A percentile compares a stretch with the other conserved stretches of the same genome.
Evolutionary conservation across 768 basidiomycete genomes (phyloP).

Genomic region (Pleurotus sapidus): DNA sequence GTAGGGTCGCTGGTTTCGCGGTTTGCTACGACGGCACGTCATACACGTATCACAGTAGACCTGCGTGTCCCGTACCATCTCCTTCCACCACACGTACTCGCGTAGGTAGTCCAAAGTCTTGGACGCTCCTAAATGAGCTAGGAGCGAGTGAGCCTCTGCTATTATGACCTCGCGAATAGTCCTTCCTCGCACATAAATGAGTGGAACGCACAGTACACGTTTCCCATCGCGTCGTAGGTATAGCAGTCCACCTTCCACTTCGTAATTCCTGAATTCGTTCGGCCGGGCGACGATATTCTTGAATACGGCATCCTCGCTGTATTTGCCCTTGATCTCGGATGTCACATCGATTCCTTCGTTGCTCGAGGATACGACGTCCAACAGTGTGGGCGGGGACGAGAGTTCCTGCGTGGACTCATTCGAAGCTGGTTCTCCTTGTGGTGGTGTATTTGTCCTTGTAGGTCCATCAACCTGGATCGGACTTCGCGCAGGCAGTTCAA

Average conservation of each 20-base stretch:
- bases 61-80: slow-evolving; percentile 21
- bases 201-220: slow-evolving; percentile 14
- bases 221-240: too few species aligned
- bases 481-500: too few species aligned
- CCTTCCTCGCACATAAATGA: background rate
- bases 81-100: slow-evolving; percentile 17
- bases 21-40: slow-evolving; percentile 13
- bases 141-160: slow-evolving; percentile 14
- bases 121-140: slow-evolving; percentile 24
- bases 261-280: background rate
- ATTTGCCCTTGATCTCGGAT: background rate
- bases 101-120: slow-evolving; percentile 28
- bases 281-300: background rate
- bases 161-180: slow-evolving; percentile 25
- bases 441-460: too few species aligned
- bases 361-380: background rate
- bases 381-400: background rate
- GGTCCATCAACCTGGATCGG: too few species aligned
- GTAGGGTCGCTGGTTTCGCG: slow-evolving; percentile 12
- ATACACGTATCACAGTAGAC: slow-evolving; percentile 15
- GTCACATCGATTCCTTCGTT: background rate
- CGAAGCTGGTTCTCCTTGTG: too few species aligned
- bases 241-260: background rate
- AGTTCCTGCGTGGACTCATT: too few species aligned
- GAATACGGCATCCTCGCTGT: background rate